Conservation (phyloP, 352 stramenopile genomes). For the Phytophthora pluvialis region DNA sequence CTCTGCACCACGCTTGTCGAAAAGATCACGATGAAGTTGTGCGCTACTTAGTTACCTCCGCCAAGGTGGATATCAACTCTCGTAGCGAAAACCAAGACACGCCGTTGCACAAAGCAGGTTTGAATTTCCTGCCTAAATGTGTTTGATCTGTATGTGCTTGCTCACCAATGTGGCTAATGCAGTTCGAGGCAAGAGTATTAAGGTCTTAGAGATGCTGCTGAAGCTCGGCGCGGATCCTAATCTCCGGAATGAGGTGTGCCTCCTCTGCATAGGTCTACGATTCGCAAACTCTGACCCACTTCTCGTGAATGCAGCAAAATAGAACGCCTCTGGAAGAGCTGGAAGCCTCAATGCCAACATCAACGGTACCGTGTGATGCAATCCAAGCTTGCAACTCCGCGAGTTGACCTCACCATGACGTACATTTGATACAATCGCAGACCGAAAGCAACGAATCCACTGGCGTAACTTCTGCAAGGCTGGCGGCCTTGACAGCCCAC, state of each 20-base stretch:
- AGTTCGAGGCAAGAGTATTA: constrained; percentile 61
- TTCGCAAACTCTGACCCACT: neutral
- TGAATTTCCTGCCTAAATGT: neutral
- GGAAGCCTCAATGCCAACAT: constrained; percentile 34
- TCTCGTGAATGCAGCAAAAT: constrained; percentile 51
- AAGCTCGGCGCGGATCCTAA: constrained; percentile 63
- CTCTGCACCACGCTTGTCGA: constrained; percentile 77
- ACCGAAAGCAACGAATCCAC: constrained; percentile 18
- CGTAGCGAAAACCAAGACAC: constrained; percentile 76
- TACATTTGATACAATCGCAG: neutral
- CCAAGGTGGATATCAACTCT: constrained; percentile 65
- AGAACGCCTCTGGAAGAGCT: constrained; percentile 71
- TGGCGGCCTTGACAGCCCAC: neutral
- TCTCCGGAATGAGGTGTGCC: constrained; percentile 61
- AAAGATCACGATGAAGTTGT: constrained; percentile 77
- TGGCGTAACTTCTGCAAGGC: constrained; percentile 16
- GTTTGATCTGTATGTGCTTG: neutral
- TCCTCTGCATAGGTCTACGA: neutral
- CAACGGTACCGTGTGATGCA: constrained; percentile 36
- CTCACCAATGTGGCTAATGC: neutral
- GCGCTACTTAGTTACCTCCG: constrained; percentile 51
- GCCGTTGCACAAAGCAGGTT: constrained; percentile 82
- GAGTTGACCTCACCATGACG: neutral
- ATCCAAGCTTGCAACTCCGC: neutral
- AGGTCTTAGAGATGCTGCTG: constrained; percentile 62